These are phyloP conservation scores for Sarcomyxa edulis DNA, from an alignment of 768 basidiomycete genomes.

Conservation along the genomic window DNA sequence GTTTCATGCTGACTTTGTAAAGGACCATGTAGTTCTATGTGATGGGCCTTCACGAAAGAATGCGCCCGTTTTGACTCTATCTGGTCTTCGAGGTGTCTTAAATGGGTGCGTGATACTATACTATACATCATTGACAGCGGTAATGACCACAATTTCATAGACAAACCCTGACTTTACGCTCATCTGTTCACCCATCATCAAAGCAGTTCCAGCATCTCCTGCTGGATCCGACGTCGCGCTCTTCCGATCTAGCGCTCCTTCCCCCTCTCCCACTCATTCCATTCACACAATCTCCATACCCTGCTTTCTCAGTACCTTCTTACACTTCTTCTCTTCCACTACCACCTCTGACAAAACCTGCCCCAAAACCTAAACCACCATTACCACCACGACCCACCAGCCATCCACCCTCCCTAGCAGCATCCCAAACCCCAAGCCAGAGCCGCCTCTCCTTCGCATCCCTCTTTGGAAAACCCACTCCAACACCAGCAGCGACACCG, in stretches of 20 bases:
- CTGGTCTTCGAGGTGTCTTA: slow-evolving; percentile 74
- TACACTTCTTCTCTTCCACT: slow-evolving; percentile 4
- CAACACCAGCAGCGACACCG: slow-evolving; percentile 20
- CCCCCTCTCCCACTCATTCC: slow-evolving; percentile 14
- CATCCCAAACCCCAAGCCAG: slow-evolving; percentile 16
- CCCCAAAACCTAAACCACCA: not conserved
- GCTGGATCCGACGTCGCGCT: slow-evolving; percentile 26
- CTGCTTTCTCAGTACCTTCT: slow-evolving; percentile 6
- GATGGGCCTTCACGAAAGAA: slow-evolving; percentile 43
- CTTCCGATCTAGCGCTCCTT: slow-evolving; percentile 31
- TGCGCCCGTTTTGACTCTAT: slow-evolving; percentile 67
- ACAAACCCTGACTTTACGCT: slow-evolving; percentile 30
- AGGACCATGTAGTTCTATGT: slow-evolving; percentile 76
- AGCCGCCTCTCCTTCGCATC: slow-evolving; percentile 68
- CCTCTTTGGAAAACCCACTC: slow-evolving; percentile 51
- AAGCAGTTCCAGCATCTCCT: slow-evolving; percentile 12
- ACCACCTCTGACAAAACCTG: slow-evolving; percentile 1
- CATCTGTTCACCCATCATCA: slow-evolving; percentile 13
- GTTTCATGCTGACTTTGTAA: slow-evolving; percentile 70
- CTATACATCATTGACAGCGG: slow-evolving; percentile 4
- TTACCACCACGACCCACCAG: not conserved
- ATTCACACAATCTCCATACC: slow-evolving; percentile 4
- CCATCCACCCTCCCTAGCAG: slow-evolving; percentile 33
- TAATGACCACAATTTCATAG: slow-evolving; percentile 27
- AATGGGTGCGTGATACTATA: slow-evolving; percentile 40